Base-by-base conservation (phyloP, 202 grass and related monocot genomes). In the Schoenoplectus triqueter region DNA sequence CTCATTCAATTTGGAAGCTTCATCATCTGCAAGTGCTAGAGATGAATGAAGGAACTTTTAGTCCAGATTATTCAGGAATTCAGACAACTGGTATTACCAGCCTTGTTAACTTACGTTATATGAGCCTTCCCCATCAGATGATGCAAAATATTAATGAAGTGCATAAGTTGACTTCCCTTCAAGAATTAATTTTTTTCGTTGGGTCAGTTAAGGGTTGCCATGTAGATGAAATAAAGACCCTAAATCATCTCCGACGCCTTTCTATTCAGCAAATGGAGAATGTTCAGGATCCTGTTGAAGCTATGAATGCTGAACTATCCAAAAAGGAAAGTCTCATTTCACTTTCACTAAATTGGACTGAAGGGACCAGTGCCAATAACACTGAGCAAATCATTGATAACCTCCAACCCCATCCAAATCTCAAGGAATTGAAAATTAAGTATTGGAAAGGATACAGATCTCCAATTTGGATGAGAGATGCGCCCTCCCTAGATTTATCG, bases 11-110 rank as follows among this genome's bases (percentile, higher is more conserved):
- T 66, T 83, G 60, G 20, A 89, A 47, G 51, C 80, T 92, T 78
- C 44, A 89, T 57, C 90, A 92, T 82, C 63, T 92, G 14, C 87
- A 89, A 63, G 86, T 73, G 21, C 14, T 92, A 22, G 62, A 71
- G 50, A 22, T 87, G 56, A 8, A 9, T 3, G 6, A 10, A 54
- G n/a, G 19, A 21, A 64, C 7, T 64, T 13, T 59, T 3, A 59
- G 15, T 57, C 73, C 71, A 60, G 72, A 64, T 18, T n/a, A 57
- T 0, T 64, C 81, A 45, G 55, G 17, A 40, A 52, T 87, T 85
- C 75, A 94, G 22, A 90, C 85, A 59, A 17, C 67, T 19, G 80
- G 69, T 8, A 85, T 85, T 14, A 59, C 56, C 40, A 73, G 46
- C 7, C 72, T 92, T 50, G 54, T 75, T 69, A 87, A 54, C 84